Evolutionary conservation across 2,329 filamentous ascomycete species (phyloP).

Genomic region (Beauveria caledonica): DNA sequence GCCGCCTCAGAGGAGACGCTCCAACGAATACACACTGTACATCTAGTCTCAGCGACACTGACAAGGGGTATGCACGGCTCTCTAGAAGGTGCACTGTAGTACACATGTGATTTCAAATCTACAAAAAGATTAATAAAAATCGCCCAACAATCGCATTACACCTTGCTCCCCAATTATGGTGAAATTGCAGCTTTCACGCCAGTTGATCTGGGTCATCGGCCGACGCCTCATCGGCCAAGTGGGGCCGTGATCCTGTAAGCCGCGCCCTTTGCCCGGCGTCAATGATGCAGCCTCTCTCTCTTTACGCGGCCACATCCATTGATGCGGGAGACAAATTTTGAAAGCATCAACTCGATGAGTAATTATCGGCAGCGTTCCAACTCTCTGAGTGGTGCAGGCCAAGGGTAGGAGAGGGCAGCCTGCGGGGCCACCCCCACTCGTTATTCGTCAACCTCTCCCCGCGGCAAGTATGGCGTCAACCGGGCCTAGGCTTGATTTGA

Average conservation of each 20-base stretch:
- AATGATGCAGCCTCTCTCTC: not conserved
- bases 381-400: not conserved
- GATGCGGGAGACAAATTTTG: not conserved
- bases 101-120: not conserved
- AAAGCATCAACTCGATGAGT: constrained; percentile 1
- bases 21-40: too few species aligned
- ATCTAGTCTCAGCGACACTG: not conserved
- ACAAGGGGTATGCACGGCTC: not conserved
- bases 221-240: not conserved
- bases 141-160: not conserved
- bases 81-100: not conserved
- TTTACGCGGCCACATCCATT: not conserved
- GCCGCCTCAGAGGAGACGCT: not conserved
- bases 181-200: not conserved
- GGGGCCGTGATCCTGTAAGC: not conserved
- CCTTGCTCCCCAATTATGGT: not conserved
- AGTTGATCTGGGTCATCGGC: not conserved
- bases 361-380: not conserved
- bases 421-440: not conserved
- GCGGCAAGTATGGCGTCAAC: constrained; percentile 7
- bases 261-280: not conserved
- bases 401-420: not conserved
- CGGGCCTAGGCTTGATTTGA: not conserved
- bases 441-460: not conserved
- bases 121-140: not conserved